Percentiles rank a stretch among this genome's conserved stretches.
Conservation (phyloP, 169 alveolate species). For the Amoebophrya sp. region DNA sequence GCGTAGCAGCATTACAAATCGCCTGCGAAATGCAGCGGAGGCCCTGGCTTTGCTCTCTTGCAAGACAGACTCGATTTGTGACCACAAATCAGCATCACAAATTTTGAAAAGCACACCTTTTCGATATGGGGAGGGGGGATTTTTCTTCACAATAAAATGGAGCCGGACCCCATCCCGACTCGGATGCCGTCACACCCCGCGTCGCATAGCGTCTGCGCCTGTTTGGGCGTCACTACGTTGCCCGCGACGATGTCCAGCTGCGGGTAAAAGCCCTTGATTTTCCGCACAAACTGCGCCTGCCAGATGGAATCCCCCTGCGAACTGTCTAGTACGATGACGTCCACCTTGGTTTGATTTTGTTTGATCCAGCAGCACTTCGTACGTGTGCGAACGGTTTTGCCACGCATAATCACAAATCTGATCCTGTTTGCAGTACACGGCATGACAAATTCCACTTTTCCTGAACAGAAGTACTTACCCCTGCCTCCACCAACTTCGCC, state of each 20-base stretch:
- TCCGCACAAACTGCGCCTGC: constrained; percentile 69
- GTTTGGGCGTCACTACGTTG: constrained; percentile 80
- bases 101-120: too few species aligned
- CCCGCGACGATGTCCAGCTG: constrained; percentile 76
- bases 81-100: too few species aligned
- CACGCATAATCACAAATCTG: too few species aligned
- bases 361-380: constrained; percentile 44
- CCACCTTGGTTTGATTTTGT: constrained; percentile 35
- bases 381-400: too few species aligned
- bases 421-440: too few species aligned
- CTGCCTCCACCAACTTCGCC: constrained; percentile 54
- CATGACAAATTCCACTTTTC: not conserved
- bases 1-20: too few species aligned
- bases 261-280: constrained; percentile 67
- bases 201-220: constrained; percentile 64
- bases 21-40: too few species aligned
- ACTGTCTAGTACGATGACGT: constrained; percentile 74
- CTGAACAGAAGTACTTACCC: constrained; percentile 35
- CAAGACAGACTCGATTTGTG: too few species aligned
- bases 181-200: constrained; percentile 52
- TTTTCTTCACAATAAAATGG: constrained; percentile 50
- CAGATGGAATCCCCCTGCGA: constrained; percentile 82
- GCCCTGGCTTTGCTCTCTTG: too few species aligned
- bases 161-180: constrained; percentile 86
- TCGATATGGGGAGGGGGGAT: too few species aligned